These are phyloP conservation scores for Flaveria sonorensis DNA, from an alignment of 129 eudicot species.

Conservation along the genomic window DNA sequence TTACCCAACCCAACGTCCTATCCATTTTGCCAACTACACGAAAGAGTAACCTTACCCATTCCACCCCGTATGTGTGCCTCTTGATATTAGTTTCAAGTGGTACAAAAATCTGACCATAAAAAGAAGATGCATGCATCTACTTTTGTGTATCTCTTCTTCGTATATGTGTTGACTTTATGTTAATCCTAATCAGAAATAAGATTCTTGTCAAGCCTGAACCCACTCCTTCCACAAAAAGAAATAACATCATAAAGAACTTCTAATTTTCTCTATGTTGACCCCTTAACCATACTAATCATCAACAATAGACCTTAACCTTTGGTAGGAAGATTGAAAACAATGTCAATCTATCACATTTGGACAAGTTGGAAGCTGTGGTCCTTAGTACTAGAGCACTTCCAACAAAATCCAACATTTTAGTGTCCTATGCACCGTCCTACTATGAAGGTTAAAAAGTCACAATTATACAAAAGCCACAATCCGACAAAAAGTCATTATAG, in stretches of 20 bases:
- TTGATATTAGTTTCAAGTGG: constrained; percentile 29
- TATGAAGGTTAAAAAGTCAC: constrained; percentile 7
- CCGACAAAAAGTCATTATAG: neutral
- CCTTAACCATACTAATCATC: constrained; percentile 25
- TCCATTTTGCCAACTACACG: neutral
- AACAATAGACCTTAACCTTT: constrained; percentile 22
- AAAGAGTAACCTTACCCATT: constrained; percentile 4
- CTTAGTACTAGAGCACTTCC: constrained; percentile 8
- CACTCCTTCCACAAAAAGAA: neutral
- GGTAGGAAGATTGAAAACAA: constrained; percentile 8
- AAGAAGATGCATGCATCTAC: constrained; percentile 38
- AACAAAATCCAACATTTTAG: constrained; percentile 25
- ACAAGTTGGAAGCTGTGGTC: constrained; percentile 29
- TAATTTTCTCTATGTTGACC: neutral
- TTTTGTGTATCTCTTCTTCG: constrained; percentile 11
- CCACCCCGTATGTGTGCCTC: constrained; percentile 2
- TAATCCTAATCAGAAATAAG: neutral
- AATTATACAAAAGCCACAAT: constrained; percentile 21
- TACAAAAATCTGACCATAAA: constrained; percentile 28
- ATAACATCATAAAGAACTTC: neutral
- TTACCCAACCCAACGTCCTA: neutral
- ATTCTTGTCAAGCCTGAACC: neutral
- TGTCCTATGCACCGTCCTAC: constrained; percentile 29
- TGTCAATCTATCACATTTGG: neutral
- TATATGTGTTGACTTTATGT: constrained; percentile 18